Base-by-base conservation (phyloP, 768 basidiomycete species). In the Neoboletus magnificus region DNA sequence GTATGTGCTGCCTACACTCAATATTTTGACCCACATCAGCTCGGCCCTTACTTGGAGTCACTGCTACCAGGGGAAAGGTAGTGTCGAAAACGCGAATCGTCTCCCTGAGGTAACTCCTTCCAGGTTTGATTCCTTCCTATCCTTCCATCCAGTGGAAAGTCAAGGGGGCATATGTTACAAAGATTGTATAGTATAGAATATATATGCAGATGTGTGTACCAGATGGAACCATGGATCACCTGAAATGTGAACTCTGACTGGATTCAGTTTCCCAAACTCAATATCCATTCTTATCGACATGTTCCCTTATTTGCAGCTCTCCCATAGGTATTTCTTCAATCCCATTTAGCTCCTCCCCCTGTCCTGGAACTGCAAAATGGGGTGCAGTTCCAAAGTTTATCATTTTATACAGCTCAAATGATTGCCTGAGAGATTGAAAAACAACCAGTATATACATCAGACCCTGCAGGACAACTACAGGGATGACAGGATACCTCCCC, bases 381-480 rank as follows among this genome's bases (percentile, higher is more conserved):
- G n/a, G n/a, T n/a, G n/a, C n/a, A n/a, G n/a, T n/a, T n/a, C n/a
- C n/a, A n/a, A n/a, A n/a, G n/a, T n/a, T 30, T 13, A 43, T 54
- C 22, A n/a, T 30, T 13, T 22, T 50, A 18, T 54, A 50, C 3
- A 50, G 15, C 3, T 60, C 43, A 16, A 47, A 11, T 32, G 48
- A 47, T 2, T 60, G 43, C 15, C 13, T 16, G 12, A 47, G 0
- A 10, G 18, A 48, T 25, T 51, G 44, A 10, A 37, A 35, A 33
- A 50, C 36, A 33, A 27, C 48, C 1, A 54, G 33, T 5, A 54
- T 15, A 29, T 48, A 60, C 56, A 60, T 53, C 13, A 50, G 0
- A 29, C 23, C 44, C 20, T 58, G 43, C 7, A 60, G 48, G 13
- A 37, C 45, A 25, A 54, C 23, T 4, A 45, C 8, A 37, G 59